phyloP scores from a whole-genome alignment of 2,329 filamentous ascomycete genomes.

The Aureobasidium sp. region DNA sequence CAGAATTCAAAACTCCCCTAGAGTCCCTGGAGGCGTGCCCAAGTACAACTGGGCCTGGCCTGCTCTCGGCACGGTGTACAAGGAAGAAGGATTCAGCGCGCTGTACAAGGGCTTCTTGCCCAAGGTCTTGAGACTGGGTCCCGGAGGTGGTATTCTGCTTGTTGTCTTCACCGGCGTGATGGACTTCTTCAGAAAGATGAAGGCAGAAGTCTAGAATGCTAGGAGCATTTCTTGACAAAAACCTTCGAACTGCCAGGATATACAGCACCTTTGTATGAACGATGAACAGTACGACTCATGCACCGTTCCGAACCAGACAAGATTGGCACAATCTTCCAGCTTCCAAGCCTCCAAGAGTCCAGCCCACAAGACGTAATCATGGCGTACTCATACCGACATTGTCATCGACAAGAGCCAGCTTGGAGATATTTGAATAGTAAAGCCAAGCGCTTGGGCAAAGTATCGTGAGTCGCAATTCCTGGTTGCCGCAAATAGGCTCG shows the following conservation, averaged over 20 bases:
- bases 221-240: background rate
- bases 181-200: constrained; percentile 81
- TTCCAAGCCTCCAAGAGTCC: background rate
- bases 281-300: constrained; percentile 10
- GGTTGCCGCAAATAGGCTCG: background rate
- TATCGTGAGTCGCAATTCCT: background rate
- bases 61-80: constrained; percentile 75
- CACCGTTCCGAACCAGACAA: background rate
- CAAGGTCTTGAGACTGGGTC: constrained; percentile 76
- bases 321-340: background rate
- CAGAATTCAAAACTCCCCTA: constrained; percentile 89
- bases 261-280: constrained; percentile 7
- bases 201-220: constrained; percentile 32
- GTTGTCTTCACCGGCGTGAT: constrained; percentile 83
- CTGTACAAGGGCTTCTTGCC: constrained; percentile 97
- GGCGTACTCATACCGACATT: background rate
- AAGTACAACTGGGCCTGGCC: constrained; percentile 99
- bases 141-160: constrained; percentile 66
- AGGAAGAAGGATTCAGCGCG: constrained; percentile 85
- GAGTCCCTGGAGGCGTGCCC: constrained; percentile 68
- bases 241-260: background rate
- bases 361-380: background rate
- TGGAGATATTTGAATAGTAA: background rate
- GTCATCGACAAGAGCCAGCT: background rate
- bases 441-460: background rate